Evolutionary conservation across 805 yeast species (phyloP).

Genomic region (Metschnikowia picachoensis): DNA sequence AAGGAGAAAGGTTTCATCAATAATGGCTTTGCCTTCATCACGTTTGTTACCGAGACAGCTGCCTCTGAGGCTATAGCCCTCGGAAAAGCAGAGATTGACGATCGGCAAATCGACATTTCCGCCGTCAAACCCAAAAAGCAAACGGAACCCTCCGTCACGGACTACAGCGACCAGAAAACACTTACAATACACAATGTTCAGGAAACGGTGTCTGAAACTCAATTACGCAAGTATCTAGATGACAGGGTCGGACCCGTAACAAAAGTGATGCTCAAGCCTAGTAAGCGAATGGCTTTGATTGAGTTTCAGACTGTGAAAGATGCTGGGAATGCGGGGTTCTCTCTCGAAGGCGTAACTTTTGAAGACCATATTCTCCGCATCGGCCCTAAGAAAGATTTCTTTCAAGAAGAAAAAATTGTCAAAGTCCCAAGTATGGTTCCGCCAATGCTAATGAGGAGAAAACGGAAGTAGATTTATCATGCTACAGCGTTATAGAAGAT

Average conservation of each 20-base stretch:
- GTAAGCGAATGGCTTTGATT: constrained; percentile 46
- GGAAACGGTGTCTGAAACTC: constrained; percentile 36
- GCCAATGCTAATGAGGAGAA: constrained; percentile 15
- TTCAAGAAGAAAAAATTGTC: constrained; percentile 1
- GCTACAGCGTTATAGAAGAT: no score
- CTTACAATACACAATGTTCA: constrained; percentile 23
- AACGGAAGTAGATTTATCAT: neutral
- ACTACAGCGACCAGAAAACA: constrained; percentile 19
- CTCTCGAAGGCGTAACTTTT: constrained; percentile 36
- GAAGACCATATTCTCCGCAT: constrained; percentile 25
- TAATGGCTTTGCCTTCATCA: constrained; percentile 66
- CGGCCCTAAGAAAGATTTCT: constrained; percentile 13
- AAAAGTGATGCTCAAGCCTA: constrained; percentile 44
- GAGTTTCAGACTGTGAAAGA: constrained; percentile 39
- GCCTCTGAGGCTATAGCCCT: constrained; percentile 46
- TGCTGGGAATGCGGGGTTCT: constrained; percentile 51
- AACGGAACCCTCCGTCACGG: constrained; percentile 7
- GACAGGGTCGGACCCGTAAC: constrained; percentile 31
- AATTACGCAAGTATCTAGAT: constrained; percentile 27
- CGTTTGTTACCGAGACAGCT: constrained; percentile 39
- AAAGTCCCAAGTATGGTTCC: constrained; percentile 17
- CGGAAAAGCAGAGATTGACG: constrained; percentile 41
- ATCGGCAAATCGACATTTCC: constrained; percentile 46
- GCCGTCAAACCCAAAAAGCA: constrained; percentile 38
- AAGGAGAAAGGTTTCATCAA: constrained; percentile 33